Evolutionary conservation across 192 early-diverging fungal species (phyloP), one percentile per base, ranked within the genome.

Genomic region (Powellomyces hirtus): DNA sequence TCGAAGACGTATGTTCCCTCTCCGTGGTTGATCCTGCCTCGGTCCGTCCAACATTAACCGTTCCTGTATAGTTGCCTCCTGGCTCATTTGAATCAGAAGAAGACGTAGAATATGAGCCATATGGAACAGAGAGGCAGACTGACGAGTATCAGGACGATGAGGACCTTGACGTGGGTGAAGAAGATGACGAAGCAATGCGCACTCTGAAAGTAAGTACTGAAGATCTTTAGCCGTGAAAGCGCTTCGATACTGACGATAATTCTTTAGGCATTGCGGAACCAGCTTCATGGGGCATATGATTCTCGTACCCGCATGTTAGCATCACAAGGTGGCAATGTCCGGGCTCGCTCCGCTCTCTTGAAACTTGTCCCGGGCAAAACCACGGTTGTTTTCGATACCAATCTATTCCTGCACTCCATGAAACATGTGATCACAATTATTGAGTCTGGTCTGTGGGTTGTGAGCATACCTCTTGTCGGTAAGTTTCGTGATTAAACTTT

Each of bases 401-500:
- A 72, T 44, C 29, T 64, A 11, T 72, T 22, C 36, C 52, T 72
- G 22, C 33, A 57, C 20, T 16, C 40, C 29, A 30, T 64, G 22
- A 31, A 56, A 14, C 57, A 42, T 4, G 36, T 65, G 10, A 31
- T 33, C 29, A 4, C 29, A 10, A 31, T 72, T 24, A 46, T 65
- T 22, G 38, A 55, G 8, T 55, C 49, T 16, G 62, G 70, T 30
- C n/a, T 26, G 7, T 73, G 64, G 56, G 38, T 40, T 14, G 49
- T 73, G 13, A 73, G 42, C 40, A 44, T 73, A 8, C 71, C 71
- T 1, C 51, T 73, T 10, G 64, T 73, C 26, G 70, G 68, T 70
- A 55, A 61, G 67, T 44, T 27, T 13, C 24, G 16, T 14, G 46
- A 42, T 18, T n/a, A n/a, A n/a, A n/a, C n/a, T n/a, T n/a, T n/a